Percentiles rank a stretch among this genome's conserved stretches.
Evolutionary conservation across 2,329 filamentous ascomycete genomes (phyloP).

Genomic region (Aureobasidium leucospermi): DNA sequence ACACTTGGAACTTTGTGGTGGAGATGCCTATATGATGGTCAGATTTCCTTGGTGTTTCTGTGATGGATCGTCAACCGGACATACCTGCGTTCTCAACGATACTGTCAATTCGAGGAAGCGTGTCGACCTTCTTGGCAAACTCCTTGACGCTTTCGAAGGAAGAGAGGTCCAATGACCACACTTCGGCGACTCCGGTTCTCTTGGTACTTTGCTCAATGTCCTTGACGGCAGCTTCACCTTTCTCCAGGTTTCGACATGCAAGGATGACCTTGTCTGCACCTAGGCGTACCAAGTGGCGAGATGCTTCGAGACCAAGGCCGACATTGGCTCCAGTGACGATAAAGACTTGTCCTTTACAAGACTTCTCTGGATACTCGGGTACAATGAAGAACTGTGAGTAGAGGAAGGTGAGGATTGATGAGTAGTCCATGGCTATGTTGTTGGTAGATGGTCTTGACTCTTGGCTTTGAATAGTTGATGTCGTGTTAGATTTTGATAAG

Average conservation of each 20-base stretch:
- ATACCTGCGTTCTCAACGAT: slow-evolving; percentile 25
- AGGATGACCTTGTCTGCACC: slow-evolving; percentile 38
- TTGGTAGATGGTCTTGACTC: no score
- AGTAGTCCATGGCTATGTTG: not conserved
- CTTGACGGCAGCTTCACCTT: slow-evolving; percentile 38
- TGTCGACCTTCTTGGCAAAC: slow-evolving; percentile 27
- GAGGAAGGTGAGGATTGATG: slow-evolving; percentile 26
- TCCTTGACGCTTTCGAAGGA: slow-evolving; percentile 32
- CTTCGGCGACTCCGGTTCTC: slow-evolving; percentile 31
- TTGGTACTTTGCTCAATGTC: slow-evolving; percentile 32
- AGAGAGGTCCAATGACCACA: slow-evolving; percentile 40
- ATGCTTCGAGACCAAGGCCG: slow-evolving; percentile 42
- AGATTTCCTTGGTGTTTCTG: not conserved
- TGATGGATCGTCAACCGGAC: not conserved
- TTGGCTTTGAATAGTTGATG: not conserved
- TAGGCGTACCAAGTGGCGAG: slow-evolving; percentile 35
- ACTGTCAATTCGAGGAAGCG: slow-evolving; percentile 20
- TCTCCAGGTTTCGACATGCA: slow-evolving; percentile 35
- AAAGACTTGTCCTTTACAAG: slow-evolving; percentile 32
- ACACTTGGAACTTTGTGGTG: slow-evolving; percentile 24
- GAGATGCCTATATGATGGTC: slow-evolving; percentile 27
- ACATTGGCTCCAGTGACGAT: slow-evolving; percentile 44
- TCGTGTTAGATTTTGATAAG: not conserved
- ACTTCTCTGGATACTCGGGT: slow-evolving; percentile 28
- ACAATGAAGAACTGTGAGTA: slow-evolving; percentile 34